These are phyloP conservation scores for Ogataea dorogensis DNA, from an alignment of 805 yeast species.

Conservation along the genomic window DNA sequence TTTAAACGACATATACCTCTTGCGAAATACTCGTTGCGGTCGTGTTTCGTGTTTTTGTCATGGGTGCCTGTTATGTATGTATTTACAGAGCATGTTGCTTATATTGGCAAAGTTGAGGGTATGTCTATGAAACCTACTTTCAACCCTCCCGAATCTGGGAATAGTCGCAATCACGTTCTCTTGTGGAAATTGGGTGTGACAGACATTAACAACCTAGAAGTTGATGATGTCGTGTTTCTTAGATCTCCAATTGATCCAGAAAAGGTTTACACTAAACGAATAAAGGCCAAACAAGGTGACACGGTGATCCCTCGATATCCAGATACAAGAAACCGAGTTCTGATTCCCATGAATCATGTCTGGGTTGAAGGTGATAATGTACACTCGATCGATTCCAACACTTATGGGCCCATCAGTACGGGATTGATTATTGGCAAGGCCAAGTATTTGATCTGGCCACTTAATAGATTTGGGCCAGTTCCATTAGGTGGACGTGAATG, in stretches of 20 bases:
- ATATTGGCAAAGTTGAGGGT: slow-evolving; percentile 74
- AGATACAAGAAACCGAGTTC: slow-evolving; percentile 61
- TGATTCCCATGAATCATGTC: slow-evolving; percentile 73
- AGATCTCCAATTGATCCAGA: slow-evolving; percentile 82
- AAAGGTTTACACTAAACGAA: slow-evolving; percentile 71
- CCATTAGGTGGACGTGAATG: slow-evolving; percentile 55
- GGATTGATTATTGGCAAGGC: slow-evolving; percentile 83
- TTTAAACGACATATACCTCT: slow-evolving; percentile 8
- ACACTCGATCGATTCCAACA: slow-evolving; percentile 81
- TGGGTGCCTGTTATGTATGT: slow-evolving; percentile 84
- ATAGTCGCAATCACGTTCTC: slow-evolving; percentile 59
- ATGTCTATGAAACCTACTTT: slow-evolving; percentile 86
- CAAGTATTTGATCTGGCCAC: slow-evolving; percentile 67
- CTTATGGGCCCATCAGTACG: slow-evolving; percentile 82
- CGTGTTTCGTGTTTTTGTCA: slow-evolving; percentile 42
- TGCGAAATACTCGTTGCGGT: slow-evolving; percentile 27
- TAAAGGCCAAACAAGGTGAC: slow-evolving; percentile 76
- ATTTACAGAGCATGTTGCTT: slow-evolving; percentile 66
- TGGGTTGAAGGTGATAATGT: slow-evolving; percentile 96
- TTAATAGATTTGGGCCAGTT: slow-evolving; percentile 49
- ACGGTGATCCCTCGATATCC: slow-evolving; percentile 57
- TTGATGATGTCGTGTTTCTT: slow-evolving; percentile 74
- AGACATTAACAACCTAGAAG: slow-evolving; percentile 43
- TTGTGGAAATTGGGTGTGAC: slow-evolving; percentile 64
- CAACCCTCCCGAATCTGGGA: slow-evolving; percentile 56